Percentiles rank a stretch among this genome's conserved stretches.
Evolutionary conservation across 2,329 filamentous ascomycete genomes (phyloP).

Genomic region (Hypomyces rosellus): DNA sequence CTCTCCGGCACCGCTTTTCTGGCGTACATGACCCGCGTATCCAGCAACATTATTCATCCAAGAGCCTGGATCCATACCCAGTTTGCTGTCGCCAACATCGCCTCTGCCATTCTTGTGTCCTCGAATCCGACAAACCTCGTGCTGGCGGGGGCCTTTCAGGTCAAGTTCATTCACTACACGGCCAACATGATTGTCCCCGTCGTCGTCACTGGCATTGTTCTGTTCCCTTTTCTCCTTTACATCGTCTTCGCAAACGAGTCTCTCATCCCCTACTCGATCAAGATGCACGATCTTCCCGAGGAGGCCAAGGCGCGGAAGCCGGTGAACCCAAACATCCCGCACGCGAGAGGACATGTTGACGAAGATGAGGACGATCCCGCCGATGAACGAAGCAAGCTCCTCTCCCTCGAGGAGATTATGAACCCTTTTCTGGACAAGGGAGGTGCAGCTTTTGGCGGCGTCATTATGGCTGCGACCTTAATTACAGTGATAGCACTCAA

Average conservation of each 20-base stretch:
- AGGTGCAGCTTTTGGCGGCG: conserved; percentile 56
- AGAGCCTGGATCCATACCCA: conserved; percentile 68
- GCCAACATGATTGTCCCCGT: conserved; percentile 74
- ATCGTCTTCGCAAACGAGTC: conserved; percentile 59
- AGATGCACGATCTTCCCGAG: conserved; percentile 60
- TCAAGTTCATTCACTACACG: conserved; percentile 67
- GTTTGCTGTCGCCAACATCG: conserved; percentile 66
- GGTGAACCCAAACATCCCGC: conserved; percentile 67
- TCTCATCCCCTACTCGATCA: conserved; percentile 59
- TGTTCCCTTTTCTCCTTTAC: conserved; percentile 66
- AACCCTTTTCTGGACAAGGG: conserved; percentile 66
- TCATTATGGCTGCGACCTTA: conserved; percentile 62
- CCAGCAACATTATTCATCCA: conserved; percentile 64
- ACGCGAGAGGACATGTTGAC: conserved; percentile 49
- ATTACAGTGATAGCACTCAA: conserved; percentile 61
- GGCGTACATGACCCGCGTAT: conserved; percentile 70
- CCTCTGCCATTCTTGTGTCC: conserved; percentile 68
- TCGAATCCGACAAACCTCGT: conserved; percentile 75
- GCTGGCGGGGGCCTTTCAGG: conserved; percentile 63
- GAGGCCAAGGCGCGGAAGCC: conserved; percentile 50
- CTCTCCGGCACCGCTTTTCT: conserved; percentile 68
- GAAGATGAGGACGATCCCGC: conserved; percentile 41
- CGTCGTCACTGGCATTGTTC: conserved; percentile 57
- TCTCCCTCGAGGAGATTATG: conserved; percentile 66
- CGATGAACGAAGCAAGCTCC: conserved; percentile 46